These are phyloP conservation scores for Colletotrichum sidae DNA, from an alignment of 2,329 filamentous ascomycete genomes.

Conservation along the genomic window DNA sequence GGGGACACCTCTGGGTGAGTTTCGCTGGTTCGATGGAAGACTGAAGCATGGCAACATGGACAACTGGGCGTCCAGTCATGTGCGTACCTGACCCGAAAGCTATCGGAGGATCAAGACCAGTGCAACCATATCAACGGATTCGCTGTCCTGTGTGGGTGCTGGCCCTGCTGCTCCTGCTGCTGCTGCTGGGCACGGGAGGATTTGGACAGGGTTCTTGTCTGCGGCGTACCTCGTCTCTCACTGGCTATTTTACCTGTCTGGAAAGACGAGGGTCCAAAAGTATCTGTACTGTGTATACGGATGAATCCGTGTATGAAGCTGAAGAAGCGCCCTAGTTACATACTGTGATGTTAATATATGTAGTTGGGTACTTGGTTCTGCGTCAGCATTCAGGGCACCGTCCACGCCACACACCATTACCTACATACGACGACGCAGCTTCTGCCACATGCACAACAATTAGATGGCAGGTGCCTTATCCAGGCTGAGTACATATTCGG, in stretches of 20 bases:
- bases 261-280: constrained; percentile 2
- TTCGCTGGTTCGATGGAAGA: no score
- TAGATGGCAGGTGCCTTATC: constrained; percentile 8
- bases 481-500: constrained; percentile 14
- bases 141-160: no score
- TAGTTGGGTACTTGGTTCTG: no score
- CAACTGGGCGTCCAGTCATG: not conserved
- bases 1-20: not conserved
- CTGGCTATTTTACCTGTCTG: constrained; percentile 20
- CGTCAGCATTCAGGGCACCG: constrained; percentile 1
- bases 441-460: constrained; percentile 6
- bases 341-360: no score
- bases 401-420: constrained; percentile 1
- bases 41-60: no score
- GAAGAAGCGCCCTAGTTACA: not conserved
- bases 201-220: constrained; percentile 22
- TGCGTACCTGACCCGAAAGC: constrained; percentile 6
- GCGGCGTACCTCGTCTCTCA: constrained; percentile 19
- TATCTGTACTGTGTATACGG: constrained; percentile 5
- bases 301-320: constrained; percentile 7
- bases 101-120: constrained; percentile 8
- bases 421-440: not conserved
- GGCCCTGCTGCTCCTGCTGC: constrained; percentile 15
- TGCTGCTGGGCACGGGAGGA: constrained; percentile 19
- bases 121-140: constrained; percentile 6